These are phyloP conservation scores for Diplodia sapinea DNA, from an alignment of 2,329 filamentous ascomycete species.

Conservation along the genomic window DNA sequence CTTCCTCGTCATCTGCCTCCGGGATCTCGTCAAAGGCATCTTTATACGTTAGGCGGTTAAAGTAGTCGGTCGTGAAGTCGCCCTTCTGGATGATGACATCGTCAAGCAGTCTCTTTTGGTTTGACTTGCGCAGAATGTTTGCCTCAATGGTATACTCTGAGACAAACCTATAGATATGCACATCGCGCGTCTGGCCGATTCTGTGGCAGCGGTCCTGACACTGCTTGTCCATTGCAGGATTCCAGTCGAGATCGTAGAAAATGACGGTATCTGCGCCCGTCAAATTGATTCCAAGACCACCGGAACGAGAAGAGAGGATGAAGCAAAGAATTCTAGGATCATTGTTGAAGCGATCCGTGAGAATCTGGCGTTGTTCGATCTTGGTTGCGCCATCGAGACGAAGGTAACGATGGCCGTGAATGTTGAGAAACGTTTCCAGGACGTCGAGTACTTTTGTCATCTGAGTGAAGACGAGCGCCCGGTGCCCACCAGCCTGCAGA, in stretches of 20 bases:
- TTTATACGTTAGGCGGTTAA: slow-evolving; percentile 74
- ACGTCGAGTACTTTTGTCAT: slow-evolving; percentile 99
- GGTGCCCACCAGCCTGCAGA: slow-evolving; percentile 86
- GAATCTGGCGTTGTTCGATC: slow-evolving; percentile 90
- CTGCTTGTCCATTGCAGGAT: slow-evolving; percentile 99
- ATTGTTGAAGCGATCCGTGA: slow-evolving; percentile 96
- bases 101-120: slow-evolving; percentile 96
- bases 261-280: slow-evolving; percentile 97
- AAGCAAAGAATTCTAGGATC: slow-evolving; percentile 92
- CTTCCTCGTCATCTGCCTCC: slow-evolving; percentile 47
- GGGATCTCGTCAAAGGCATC: slow-evolving; percentile 66
- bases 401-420: slow-evolving; percentile 95
- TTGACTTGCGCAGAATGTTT: slow-evolving; percentile 94
- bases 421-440: slow-evolving; percentile 95
- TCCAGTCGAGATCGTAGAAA: slow-evolving; percentile 99
- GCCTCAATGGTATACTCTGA: slow-evolving; percentile 82
- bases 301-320: slow-evolving; percentile 92
- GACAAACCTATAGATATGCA: slow-evolving; percentile 84
- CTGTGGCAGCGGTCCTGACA: slow-evolving; percentile 97
- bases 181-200: slow-evolving; percentile 95
- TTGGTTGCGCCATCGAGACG: slow-evolving; percentile 96
- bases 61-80: slow-evolving; percentile 96
- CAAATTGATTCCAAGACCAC: slow-evolving; percentile 93
- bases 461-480: slow-evolving; percentile 97
- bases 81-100: slow-evolving; percentile 98